phyloP scores from a whole-genome alignment of 2,329 filamentous ascomycete species.

The Apiospora aurea region DNA sequence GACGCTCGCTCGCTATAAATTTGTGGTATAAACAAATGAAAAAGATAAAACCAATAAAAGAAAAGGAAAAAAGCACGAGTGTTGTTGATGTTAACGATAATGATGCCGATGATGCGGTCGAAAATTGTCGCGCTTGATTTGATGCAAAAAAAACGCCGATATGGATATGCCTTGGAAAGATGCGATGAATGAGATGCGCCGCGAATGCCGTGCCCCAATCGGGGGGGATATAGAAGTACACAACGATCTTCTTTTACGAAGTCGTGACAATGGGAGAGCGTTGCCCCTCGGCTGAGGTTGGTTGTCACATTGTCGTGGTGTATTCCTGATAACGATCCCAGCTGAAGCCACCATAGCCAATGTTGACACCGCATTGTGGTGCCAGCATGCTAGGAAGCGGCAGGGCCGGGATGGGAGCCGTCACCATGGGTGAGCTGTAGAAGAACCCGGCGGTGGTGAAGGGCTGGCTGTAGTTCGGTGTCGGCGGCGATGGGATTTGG shows the following conservation, averaged over 20 bases:
- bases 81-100: background rate
- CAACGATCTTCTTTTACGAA: constrained; percentile 35
- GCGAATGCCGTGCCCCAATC: constrained; percentile 34
- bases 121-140: constrained; percentile 42
- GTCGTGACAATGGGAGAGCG: constrained; percentile 57
- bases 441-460: constrained; percentile 76
- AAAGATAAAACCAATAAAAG: constrained; percentile 29
- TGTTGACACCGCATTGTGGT: constrained; percentile 82
- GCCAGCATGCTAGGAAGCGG: constrained; percentile 88
- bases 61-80: constrained; percentile 26
- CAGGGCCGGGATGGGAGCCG: constrained; percentile 76
- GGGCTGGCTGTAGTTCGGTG: constrained; percentile 81
- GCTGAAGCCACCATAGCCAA: constrained; percentile 79
- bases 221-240: constrained; percentile 30
- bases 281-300: constrained; percentile 56
- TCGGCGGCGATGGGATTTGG: constrained; percentile 69
- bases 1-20: constrained; percentile 51
- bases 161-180: constrained; percentile 35
- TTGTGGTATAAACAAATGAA: constrained; percentile 36
- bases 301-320: constrained; percentile 84
- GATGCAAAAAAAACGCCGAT: constrained; percentile 44
- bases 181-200: constrained; percentile 36
- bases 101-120: constrained; percentile 25
- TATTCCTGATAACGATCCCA: constrained; percentile 90
- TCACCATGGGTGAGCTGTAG: constrained; percentile 80